These are phyloP conservation scores for Allomyces macrogynus DNA, from an alignment of 192 early-diverging fungal genomes.

Conservation along the genomic window DNA sequence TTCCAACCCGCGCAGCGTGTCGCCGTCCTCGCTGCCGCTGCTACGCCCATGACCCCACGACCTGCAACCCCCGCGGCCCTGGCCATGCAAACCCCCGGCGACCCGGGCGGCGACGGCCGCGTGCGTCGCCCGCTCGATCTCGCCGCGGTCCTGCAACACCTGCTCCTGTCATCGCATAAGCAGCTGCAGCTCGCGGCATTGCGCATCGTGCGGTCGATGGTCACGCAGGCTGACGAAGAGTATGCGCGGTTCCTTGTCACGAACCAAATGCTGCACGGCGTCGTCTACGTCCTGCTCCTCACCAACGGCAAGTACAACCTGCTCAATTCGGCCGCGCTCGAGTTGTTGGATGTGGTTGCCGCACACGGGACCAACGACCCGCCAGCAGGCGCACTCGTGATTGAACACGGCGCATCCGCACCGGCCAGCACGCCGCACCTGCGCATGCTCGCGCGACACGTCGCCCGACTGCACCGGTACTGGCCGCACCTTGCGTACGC, in stretches of 20 bases:
- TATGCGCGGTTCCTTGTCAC: background rate
- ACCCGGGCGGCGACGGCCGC: background rate
- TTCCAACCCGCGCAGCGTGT: background rate
- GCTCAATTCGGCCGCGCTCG: background rate
- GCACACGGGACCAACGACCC: no score
- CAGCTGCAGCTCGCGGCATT: background rate
- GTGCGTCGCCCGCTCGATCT: background rate
- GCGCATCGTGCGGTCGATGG: background rate
- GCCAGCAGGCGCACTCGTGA: no score
- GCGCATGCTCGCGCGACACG: no score
- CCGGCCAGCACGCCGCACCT: no score
- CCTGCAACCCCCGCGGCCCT: background rate
- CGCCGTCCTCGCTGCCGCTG: no score
- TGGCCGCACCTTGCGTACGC: no score
- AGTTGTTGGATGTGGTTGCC: background rate
- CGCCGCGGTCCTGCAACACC: background rate
- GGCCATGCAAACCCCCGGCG: background rate
- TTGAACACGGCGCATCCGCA: no score
- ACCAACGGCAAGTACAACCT: background rate
- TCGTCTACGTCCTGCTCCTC: background rate
- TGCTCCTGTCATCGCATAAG: background rate
- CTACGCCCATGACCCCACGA: background rate
- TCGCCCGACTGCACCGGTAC: no score
- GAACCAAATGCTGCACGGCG: background rate
- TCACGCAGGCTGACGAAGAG: background rate